Percentiles rank a stretch among this genome's conserved stretches.
These are phyloP conservation scores for Rusavskia elegans DNA, from an alignment of 495 filamentous ascomycete species.

Conservation along the genomic window DNA sequence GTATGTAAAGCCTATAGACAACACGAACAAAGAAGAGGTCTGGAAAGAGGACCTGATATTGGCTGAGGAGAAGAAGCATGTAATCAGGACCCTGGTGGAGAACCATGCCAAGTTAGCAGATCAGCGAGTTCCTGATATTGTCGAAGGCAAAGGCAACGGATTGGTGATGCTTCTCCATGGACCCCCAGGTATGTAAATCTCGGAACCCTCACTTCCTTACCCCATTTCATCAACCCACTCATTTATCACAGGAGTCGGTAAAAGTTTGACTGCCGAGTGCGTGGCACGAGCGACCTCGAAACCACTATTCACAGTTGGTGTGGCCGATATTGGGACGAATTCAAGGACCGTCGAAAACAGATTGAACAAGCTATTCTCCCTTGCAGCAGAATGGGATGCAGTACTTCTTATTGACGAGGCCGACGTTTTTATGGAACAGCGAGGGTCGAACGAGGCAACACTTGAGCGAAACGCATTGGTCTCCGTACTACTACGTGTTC, in stretches of 20 bases:
- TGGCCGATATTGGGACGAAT: slow-evolving; percentile 1
- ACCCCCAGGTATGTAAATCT: background rate
- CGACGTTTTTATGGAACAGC: slow-evolving; percentile 14
- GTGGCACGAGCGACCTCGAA: slow-evolving; percentile 16
- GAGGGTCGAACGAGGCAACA: slow-evolving; percentile 7
- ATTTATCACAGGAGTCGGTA: slow-evolving; percentile 7
- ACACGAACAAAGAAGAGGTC: too few species aligned
- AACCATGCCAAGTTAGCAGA: slow-evolving; percentile 1
- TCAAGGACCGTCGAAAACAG: background rate
- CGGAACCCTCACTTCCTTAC: background rate
- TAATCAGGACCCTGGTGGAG: slow-evolving; percentile 11
- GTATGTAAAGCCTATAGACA: too few species aligned
- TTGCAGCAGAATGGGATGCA: slow-evolving; percentile 8
- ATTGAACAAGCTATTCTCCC: slow-evolving; percentile 7
- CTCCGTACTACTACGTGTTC: slow-evolving; percentile 12
- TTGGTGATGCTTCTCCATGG: slow-evolving; percentile 14
- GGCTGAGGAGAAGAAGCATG: slow-evolving; percentile 4
- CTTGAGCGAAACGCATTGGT: slow-evolving; percentile 32
- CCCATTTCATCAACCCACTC: background rate
- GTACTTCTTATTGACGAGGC: too few species aligned
- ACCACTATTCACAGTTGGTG: slow-evolving; percentile 7
- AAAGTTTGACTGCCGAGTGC: slow-evolving; percentile 13
- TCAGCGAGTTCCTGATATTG: slow-evolving; percentile 6
- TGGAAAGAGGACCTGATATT: too few species aligned
- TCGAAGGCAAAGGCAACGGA: slow-evolving; percentile 11